These are phyloP conservation scores for Penicillium sp. DNA, from an alignment of 2,329 filamentous ascomycete genomes.

Conservation along the genomic window DNA sequence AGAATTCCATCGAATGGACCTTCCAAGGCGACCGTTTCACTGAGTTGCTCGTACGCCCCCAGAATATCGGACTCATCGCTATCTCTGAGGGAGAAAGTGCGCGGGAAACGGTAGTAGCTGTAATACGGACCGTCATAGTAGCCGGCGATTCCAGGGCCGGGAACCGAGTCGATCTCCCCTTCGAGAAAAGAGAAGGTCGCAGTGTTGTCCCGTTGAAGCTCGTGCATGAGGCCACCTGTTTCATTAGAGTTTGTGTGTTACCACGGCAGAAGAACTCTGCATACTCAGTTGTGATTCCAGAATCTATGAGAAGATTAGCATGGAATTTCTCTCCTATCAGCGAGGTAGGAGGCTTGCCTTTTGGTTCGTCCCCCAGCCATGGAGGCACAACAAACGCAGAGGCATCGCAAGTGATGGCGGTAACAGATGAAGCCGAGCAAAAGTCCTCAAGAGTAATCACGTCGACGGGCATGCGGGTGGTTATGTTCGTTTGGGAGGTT, in stretches of 20 bases:
- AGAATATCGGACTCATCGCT: slow-evolving; percentile 22
- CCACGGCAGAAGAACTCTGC: not conserved
- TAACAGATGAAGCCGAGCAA: not conserved
- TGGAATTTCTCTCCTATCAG: not conserved
- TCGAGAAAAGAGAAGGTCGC: slow-evolving; percentile 32
- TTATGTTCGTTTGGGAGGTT: not conserved
- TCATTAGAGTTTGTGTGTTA: slow-evolving; percentile 2
- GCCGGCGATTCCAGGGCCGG: slow-evolving; percentile 30
- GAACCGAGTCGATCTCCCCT: slow-evolving; percentile 28
- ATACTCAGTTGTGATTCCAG: slow-evolving; percentile 29
- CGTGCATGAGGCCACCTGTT: slow-evolving; percentile 26
- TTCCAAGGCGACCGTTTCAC: slow-evolving; percentile 25
- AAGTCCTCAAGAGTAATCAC: slow-evolving; percentile 2
- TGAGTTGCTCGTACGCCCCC: slow-evolving; percentile 28
- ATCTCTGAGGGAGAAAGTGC: slow-evolving; percentile 22
- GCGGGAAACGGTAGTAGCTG: slow-evolving; percentile 33
- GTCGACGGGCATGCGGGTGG: not conserved
- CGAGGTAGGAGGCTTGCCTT: slow-evolving; percentile 17
- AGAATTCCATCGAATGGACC: slow-evolving; percentile 32
- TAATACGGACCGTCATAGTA: slow-evolving; percentile 34
- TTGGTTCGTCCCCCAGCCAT: slow-evolving; percentile 35
- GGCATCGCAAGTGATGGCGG: slow-evolving; percentile 19
- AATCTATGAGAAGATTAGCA: slow-evolving; percentile 22
- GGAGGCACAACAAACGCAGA: slow-evolving; percentile 34
- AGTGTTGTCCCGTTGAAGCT: slow-evolving; percentile 29